Conservation (phyloP, 768 basidiomycete species). For the Agrocybe chaxingu region DNA sequence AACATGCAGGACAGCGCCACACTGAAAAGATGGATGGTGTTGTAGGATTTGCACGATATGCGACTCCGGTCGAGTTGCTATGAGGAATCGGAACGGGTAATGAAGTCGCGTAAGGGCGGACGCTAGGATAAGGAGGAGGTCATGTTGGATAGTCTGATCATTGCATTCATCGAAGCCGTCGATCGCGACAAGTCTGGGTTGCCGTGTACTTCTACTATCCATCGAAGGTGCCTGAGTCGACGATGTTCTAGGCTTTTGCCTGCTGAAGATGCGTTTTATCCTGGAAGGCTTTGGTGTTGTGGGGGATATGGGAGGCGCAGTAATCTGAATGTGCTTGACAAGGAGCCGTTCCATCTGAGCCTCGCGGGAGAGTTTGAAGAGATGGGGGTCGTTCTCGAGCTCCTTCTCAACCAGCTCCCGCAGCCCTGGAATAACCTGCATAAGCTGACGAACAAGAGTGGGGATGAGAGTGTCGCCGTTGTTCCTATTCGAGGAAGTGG, state of each 20-base stretch:
- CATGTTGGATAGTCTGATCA: neutral
- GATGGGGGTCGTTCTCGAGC: conserved; percentile 9
- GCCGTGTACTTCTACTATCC: no score
- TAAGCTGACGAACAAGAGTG: conserved; percentile 25
- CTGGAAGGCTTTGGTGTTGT: neutral
- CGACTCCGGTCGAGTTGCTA: neutral
- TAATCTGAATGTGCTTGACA: conserved; percentile 4
- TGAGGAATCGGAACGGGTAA: neutral
- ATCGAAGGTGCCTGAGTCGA: no score
- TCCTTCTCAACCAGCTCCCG: conserved; percentile 4
- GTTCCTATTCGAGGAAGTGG: conserved; percentile 18
- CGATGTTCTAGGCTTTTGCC: no score
- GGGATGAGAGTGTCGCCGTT: conserved; percentile 22
- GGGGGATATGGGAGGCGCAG: neutral
- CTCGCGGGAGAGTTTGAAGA: conserved; percentile 8
- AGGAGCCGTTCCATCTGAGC: conserved; percentile 16
- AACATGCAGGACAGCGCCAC: neutral
- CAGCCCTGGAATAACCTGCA: conserved; percentile 2
- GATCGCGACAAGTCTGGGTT: neutral
- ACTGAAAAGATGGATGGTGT: neutral
- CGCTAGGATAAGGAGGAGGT: neutral
- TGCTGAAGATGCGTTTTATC: no score
- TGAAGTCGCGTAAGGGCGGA: neutral
- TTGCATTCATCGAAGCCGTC: neutral
- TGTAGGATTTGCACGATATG: neutral